Percentiles rank a stretch among this genome's conserved stretches.
Conservation (phyloP, 1,284 basidiomycete species). For the Sphagnurus paluster region DNA sequence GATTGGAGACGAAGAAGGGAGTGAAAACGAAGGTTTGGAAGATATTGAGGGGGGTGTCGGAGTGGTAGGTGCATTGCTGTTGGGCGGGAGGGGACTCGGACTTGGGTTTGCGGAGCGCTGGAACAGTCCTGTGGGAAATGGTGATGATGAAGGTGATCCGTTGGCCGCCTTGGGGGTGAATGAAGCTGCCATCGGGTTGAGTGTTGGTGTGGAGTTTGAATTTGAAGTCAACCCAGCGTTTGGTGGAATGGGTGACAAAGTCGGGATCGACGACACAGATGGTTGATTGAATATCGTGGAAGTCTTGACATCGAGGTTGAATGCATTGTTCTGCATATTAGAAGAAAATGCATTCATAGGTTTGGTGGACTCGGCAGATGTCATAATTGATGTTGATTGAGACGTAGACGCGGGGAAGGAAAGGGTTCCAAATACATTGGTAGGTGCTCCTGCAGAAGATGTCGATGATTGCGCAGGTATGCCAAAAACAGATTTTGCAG, state of each 20-base stretch:
- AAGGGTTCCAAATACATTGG: slow-evolving; percentile 7
- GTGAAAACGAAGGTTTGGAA: slow-evolving; percentile 13
- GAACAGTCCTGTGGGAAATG: slow-evolving; percentile 5
- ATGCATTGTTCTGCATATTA: background rate
- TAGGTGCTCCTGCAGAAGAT: background rate
- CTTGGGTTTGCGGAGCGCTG: slow-evolving; percentile 18
- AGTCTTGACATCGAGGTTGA: background rate
- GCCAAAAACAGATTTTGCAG: slow-evolving; percentile 20
- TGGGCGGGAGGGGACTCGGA: slow-evolving; percentile 16
- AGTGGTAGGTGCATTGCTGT: slow-evolving; percentile 14
- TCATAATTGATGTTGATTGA: background rate
- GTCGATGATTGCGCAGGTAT: slow-evolving; percentile 3
- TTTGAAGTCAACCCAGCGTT: too few relatives aligned
- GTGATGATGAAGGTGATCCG: slow-evolving; percentile 8
- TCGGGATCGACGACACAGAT: background rate
- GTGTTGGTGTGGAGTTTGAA: slow-evolving; percentile 2
- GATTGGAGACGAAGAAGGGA: slow-evolving; percentile 13
- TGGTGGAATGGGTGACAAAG: too few relatives aligned
- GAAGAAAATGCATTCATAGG: background rate
- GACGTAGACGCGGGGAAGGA: slow-evolving; percentile 2
- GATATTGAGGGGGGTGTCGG: slow-evolving; percentile 11
- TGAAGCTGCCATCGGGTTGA: slow-evolving; percentile 25
- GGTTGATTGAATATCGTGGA: background rate
- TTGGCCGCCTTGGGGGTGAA: slow-evolving; percentile 25
- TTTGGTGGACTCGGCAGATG: background rate